phyloP scores from a whole-genome alignment of 345 rosid species.

The Camelina sativa region DNA sequence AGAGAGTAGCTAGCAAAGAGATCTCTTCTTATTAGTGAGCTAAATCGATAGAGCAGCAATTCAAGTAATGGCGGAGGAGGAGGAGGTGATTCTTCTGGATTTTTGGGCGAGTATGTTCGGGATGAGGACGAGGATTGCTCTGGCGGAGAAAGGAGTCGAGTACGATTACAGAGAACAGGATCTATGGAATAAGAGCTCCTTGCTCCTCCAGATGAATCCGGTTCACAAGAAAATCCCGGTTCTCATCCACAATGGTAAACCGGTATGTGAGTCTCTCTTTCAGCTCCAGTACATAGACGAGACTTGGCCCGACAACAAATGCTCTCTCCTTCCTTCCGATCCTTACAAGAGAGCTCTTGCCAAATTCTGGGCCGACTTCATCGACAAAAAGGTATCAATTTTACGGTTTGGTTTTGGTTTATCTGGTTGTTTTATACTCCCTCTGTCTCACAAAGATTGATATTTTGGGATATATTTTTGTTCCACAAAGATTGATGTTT shows the following conservation, averaged over 20 bases:
- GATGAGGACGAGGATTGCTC: conserved; percentile 34
- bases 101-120: conserved; percentile 36
- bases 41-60: background rate
- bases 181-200: background rate
- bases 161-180: conserved; percentile 27
- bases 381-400: conserved; percentile 20
- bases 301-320: background rate
- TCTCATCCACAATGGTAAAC: conserved; percentile 34
- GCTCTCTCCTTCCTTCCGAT: conserved; percentile 20
- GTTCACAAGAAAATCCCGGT: conserved; percentile 36
- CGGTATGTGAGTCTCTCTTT: conserved; percentile 26
- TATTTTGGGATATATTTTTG: no score
- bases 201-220: conserved; percentile 33
- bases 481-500: no score
- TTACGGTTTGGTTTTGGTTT: background rate
- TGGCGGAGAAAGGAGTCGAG: conserved; percentile 23
- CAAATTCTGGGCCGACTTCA: conserved; percentile 28
- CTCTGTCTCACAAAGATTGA: no score
- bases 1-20: background rate
- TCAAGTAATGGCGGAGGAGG: conserved; percentile 18
- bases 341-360: conserved; percentile 30
- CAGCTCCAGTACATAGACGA: conserved; percentile 25
- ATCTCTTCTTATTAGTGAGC: background rate
- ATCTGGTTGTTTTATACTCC: background rate
- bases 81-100: conserved; percentile 33